A percentile compares a stretch with the other conserved stretches of the same genome.
These are phyloP conservation scores for Euptelea pleiosperma DNA, from an alignment of 164 flowering plant species.

Conservation along the genomic window DNA sequence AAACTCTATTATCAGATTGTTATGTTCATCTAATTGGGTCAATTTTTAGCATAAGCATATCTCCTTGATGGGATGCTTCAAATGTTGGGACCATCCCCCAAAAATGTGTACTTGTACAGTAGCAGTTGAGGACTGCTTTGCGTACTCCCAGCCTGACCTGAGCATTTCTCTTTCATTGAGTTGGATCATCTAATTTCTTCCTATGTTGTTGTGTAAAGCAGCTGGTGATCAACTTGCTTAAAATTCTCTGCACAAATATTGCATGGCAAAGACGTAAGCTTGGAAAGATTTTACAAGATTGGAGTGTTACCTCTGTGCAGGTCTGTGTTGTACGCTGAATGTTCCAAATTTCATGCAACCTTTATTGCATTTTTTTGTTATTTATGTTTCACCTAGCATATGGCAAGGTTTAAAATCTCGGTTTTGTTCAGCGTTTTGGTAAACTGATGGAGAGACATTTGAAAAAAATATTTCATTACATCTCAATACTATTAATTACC, in stretches of 20 bases:
- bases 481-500: too few relatives aligned
- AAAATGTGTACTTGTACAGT: background rate
- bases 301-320: constrained; percentile 87
- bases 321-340: constrained; percentile 35
- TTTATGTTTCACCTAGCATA: too few relatives aligned
- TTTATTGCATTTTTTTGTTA: background rate
- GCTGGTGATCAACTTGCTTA: constrained; percentile 74
- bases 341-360: too few relatives aligned
- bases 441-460: too few relatives aligned
- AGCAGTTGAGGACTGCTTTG: background rate
- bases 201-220: constrained; percentile 33
- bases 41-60: background rate
- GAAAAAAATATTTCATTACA: too few relatives aligned
- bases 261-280: constrained; percentile 99
- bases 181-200: constrained; percentile 19
- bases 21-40: background rate
- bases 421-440: too few relatives aligned
- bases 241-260: constrained; percentile 83
- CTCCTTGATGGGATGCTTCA: background rate
- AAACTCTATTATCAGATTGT: background rate
- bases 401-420: too few relatives aligned
- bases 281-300: constrained; percentile 92
- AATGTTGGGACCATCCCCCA: background rate
- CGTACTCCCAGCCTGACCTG: background rate
- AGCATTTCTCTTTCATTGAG: background rate